Conservation (phyloP, 257 asterid genomes). For the Osmanthus fragrans region DNA sequence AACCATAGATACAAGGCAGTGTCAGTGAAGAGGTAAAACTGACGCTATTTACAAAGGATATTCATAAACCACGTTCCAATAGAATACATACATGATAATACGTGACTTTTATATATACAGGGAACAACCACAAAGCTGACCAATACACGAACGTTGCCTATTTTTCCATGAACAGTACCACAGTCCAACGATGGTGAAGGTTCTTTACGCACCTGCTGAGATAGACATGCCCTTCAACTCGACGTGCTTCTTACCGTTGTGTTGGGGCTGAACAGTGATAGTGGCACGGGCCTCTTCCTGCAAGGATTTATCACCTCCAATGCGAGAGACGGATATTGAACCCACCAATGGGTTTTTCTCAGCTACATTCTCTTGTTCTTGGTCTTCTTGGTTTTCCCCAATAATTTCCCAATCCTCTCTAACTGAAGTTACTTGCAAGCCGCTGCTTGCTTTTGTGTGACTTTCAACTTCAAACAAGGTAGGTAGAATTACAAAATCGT, state of each 20-base stretch:
- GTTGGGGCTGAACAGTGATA: slow-evolving; percentile 48
- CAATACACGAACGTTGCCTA: neutral
- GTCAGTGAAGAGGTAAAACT: neutral
- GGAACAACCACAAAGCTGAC: neutral
- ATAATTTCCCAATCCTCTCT: slow-evolving; percentile 91
- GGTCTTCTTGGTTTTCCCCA: slow-evolving; percentile 39
- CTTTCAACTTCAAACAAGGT: slow-evolving; percentile 70
- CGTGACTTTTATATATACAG: neutral
- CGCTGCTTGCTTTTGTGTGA: slow-evolving; percentile 44
- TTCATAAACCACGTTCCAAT: neutral
- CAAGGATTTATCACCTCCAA: slow-evolving; percentile 35
- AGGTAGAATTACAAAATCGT: slow-evolving; percentile 84
- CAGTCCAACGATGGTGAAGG: neutral
- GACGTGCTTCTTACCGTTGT: slow-evolving; percentile 58
- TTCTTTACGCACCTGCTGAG: slow-evolving; percentile 56
- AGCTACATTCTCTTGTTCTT: slow-evolving; percentile 26
- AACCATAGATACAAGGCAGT: neutral
- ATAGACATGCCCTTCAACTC: slow-evolving; percentile 70
- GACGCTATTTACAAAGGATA: neutral
- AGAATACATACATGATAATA: neutral
- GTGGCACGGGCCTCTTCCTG: slow-evolving; percentile 76
- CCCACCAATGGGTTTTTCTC: slow-evolving; percentile 47
- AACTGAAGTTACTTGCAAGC: slow-evolving; percentile 61
- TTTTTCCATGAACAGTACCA: neutral
- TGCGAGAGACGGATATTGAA: slow-evolving; percentile 44